These are phyloP conservation scores for Seiridium unicorne DNA, from an alignment of 2,329 filamentous ascomycete species.

Conservation along the genomic window DNA sequence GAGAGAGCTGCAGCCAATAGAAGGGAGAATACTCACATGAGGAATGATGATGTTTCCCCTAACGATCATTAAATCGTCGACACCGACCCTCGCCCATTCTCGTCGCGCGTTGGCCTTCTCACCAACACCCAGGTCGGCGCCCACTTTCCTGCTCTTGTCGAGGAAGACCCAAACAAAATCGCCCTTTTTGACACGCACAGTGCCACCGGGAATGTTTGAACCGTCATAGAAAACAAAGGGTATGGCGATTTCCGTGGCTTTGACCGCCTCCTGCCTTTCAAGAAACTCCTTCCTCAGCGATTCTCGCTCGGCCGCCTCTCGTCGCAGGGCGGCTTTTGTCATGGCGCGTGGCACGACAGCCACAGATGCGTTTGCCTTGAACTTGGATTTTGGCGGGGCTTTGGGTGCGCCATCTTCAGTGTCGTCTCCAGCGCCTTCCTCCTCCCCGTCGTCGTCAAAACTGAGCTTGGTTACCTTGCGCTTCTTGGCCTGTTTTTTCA, in stretches of 20 bases:
- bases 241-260: slow-evolving; percentile 83
- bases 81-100: slow-evolving; percentile 90
- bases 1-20: slow-evolving; percentile 1
- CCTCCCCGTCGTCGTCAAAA: slow-evolving; percentile 67
- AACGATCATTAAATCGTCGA: slow-evolving; percentile 94
- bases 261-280: slow-evolving; percentile 79
- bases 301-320: slow-evolving; percentile 74
- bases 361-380: slow-evolving; percentile 63
- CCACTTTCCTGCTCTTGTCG: slow-evolving; percentile 87
- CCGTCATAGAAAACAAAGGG: slow-evolving; percentile 98
- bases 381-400: slow-evolving; percentile 39
- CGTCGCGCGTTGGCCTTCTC: slow-evolving; percentile 66
- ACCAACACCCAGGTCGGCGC: slow-evolving; percentile 76
- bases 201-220: slow-evolving; percentile 81
- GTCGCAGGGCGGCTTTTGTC: slow-evolving; percentile 71
- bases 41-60: slow-evolving; percentile 88
- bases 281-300: slow-evolving; percentile 77
- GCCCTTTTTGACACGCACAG: slow-evolving; percentile 86
- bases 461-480: slow-evolving; percentile 52
- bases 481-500: slow-evolving; percentile 46
- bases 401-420: slow-evolving; percentile 19
- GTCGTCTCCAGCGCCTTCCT: slow-evolving; percentile 19
- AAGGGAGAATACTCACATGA: slow-evolving; percentile 63
- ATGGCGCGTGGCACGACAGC: slow-evolving; percentile 64
- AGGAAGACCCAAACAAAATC: slow-evolving; percentile 92